Evolutionary conservation across 495 filamentous ascomycete species (phyloP).

Genomic region (Choiromyces venosus): DNA sequence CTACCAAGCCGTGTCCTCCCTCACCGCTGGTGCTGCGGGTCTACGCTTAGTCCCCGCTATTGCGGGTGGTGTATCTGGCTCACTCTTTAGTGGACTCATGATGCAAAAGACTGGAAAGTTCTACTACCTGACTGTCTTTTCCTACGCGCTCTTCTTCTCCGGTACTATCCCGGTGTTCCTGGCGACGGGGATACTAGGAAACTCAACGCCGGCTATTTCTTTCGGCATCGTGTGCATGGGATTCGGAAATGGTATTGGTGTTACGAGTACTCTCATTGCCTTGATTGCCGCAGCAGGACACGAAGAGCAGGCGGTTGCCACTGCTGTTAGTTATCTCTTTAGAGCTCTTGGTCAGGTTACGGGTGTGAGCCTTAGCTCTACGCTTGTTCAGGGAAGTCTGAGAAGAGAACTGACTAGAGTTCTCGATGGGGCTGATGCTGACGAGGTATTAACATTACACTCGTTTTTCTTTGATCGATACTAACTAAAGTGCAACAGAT

Average conservation of each 20-base stretch:
- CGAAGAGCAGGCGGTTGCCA: constrained; percentile 70
- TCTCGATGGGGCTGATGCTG: constrained; percentile 58
- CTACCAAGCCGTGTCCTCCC: constrained; percentile 67
- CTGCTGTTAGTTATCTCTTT: constrained; percentile 83
- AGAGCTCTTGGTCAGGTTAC: constrained; percentile 73
- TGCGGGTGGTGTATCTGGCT: constrained; percentile 58
- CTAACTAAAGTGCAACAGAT: constrained; percentile 49
- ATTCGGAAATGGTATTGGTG: constrained; percentile 62
- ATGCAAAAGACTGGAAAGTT: constrained; percentile 75
- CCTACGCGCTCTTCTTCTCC: constrained; percentile 51
- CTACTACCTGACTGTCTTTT: constrained; percentile 64
- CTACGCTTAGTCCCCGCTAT: constrained; percentile 64
- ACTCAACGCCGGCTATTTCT: constrained; percentile 49
- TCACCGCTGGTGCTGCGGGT: constrained; percentile 62
- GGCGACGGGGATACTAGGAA: constrained; percentile 51
- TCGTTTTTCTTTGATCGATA: no score
- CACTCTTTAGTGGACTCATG: constrained; percentile 60
- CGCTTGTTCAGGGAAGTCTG: constrained; percentile 67
- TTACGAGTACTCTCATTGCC: constrained; percentile 62
- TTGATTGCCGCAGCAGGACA: constrained; percentile 63
- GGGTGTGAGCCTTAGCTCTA: constrained; percentile 64
- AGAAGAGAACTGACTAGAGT: constrained; percentile 52
- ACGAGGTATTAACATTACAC: constrained; percentile 18
- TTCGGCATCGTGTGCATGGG: constrained; percentile 53
- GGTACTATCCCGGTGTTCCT: constrained; percentile 55